Evolutionary conservation across 106 monocot species (phyloP).

Genomic region (Dendrobium nobile): DNA sequence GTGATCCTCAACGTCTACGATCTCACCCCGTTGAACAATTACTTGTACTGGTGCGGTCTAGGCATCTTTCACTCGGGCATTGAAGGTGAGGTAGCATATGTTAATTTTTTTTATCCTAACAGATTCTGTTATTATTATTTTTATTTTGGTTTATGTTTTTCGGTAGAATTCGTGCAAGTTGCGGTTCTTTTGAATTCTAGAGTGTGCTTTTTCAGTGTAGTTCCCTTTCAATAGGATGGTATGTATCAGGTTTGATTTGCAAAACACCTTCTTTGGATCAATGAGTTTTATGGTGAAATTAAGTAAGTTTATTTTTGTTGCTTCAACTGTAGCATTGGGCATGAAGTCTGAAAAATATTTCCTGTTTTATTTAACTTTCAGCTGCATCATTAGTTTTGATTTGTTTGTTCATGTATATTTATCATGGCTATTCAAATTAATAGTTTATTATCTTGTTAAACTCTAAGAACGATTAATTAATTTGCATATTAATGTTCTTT

Average conservation of each 20-base stretch:
- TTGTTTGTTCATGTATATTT: too few species aligned
- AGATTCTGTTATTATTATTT: background rate
- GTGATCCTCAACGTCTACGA: constrained; percentile 36
- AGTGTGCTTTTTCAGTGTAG: background rate
- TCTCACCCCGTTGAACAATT: constrained; percentile 40
- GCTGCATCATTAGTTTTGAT: too few species aligned
- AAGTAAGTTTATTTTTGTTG: too few species aligned
- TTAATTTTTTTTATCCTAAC: too few species aligned
- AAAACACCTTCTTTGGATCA: background rate
- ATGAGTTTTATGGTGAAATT: too few species aligned
- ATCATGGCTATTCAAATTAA: too few species aligned
- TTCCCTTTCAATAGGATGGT: background rate
- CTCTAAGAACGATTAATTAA: too few species aligned
- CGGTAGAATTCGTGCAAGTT: background rate
- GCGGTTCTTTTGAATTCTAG: background rate
- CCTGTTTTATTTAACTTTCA: too few species aligned
- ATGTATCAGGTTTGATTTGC: background rate
- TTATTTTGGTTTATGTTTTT: background rate
- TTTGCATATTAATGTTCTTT: too few species aligned
- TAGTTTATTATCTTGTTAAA: too few species aligned
- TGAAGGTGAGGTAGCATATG: constrained; percentile 14
- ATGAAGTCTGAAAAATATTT: too few species aligned
- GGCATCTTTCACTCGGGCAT: constrained; percentile 42
- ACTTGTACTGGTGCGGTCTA: constrained; percentile 30
- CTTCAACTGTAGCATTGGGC: too few species aligned